A percentile compares a stretch with the other conserved stretches of the same genome.
phyloP scores from a whole-genome alignment of 805 yeast genomes.

The Starmera dryadoides region DNA sequence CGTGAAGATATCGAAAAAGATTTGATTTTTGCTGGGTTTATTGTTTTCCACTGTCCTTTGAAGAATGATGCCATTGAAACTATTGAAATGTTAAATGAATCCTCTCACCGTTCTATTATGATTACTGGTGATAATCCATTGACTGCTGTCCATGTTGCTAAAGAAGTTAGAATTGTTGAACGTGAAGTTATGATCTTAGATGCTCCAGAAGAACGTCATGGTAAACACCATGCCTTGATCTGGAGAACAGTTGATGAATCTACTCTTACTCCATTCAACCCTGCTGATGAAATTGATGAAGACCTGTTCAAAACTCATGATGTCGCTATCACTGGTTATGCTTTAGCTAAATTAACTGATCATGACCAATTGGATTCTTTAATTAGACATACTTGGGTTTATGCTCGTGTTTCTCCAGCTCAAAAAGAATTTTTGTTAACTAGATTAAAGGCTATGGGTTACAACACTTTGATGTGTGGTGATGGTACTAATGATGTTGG shows the following conservation, averaged over 20 bases:
- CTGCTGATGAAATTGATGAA: conserved; percentile 48
- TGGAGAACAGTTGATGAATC: conserved; percentile 87
- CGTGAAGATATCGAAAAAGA: conserved; percentile 74
- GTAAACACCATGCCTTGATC: conserved; percentile 46
- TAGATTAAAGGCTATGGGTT: conserved; percentile 79
- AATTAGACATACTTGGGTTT: conserved; percentile 90
- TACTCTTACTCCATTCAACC: conserved; percentile 56
- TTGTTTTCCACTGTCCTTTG: conserved; percentile 96
- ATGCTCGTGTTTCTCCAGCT: conserved; percentile 93
- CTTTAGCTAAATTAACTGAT: conserved; percentile 56
- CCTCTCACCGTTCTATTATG: conserved; percentile 94
- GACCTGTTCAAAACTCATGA: conserved; percentile 61
- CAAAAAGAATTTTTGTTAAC: conserved; percentile 90
- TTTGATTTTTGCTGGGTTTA: conserved; percentile 81
- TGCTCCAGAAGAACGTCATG: conserved; percentile 65
- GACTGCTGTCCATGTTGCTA: conserved; percentile 97
- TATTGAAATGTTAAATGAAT: conserved; percentile 86
- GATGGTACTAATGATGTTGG: conserved; percentile 99
- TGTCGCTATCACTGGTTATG: conserved; percentile 90
- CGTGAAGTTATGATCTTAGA: conserved; percentile 83
- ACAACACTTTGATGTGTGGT: conserved; percentile 97
- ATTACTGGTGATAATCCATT: conserved; percentile 98
- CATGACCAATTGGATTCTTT: conserved; percentile 67
- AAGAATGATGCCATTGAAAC: conserved; percentile 89
- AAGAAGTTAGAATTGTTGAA: conserved; percentile 82